Conservation (phyloP, 2,329 filamentous ascomycete species). For the Curvularia eragrostidis region DNA sequence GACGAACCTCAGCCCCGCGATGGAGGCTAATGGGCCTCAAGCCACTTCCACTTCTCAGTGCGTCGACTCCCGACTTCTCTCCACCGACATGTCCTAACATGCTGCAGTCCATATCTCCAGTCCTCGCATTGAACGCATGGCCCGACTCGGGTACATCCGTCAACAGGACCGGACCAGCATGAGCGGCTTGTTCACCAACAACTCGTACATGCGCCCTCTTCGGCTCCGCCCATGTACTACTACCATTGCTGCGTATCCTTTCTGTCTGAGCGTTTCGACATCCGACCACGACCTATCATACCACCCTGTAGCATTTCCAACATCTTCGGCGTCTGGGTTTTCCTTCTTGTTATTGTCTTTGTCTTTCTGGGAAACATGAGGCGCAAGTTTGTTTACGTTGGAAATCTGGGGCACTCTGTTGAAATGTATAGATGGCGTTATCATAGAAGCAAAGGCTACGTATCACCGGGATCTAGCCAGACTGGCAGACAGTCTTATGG, state of each 20-base stretch:
- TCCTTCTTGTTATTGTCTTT: background rate
- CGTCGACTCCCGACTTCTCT: slow-evolving; percentile 2
- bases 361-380: slow-evolving; percentile 17
- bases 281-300: slow-evolving; percentile 10
- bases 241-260: slow-evolving; percentile 7
- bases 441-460: slow-evolving; percentile 12
- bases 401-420: slow-evolving; percentile 12
- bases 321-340: slow-evolving; percentile 26
- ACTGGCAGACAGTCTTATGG: slow-evolving; percentile 12
- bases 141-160: background rate
- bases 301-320: slow-evolving; percentile 14
- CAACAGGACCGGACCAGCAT: slow-evolving; percentile 2
- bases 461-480: slow-evolving; percentile 1
- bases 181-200: background rate
- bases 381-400: slow-evolving; percentile 18
- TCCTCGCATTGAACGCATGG: background rate
- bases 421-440: slow-evolving; percentile 22
- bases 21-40: slow-evolving; percentile 35
- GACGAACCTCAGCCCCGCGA: slow-evolving; percentile 37
- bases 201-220: background rate
- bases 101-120: slow-evolving; percentile 4
- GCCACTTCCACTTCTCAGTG: slow-evolving; percentile 10
- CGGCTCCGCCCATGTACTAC: background rate
- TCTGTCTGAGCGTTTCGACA: background rate
- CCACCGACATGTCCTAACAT: slow-evolving; percentile 20